Evolutionary conservation across 2,329 filamentous ascomycete species (phyloP).

Genomic region (Phialophora tarda): DNA sequence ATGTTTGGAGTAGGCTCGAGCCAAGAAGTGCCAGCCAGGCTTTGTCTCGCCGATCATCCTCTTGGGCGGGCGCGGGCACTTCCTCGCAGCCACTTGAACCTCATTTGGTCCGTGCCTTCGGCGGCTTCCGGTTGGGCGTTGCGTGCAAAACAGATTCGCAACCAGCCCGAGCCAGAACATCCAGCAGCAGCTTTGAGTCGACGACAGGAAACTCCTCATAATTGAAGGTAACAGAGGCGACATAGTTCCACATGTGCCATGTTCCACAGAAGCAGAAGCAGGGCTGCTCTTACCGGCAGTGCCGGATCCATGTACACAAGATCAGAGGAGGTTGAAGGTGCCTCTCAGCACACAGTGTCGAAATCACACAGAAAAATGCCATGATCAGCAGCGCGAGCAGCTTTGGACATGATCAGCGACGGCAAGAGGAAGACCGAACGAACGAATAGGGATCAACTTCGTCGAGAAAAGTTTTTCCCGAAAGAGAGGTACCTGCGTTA

Average conservation of each 20-base stretch:
- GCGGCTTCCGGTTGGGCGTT: constrained; percentile 2
- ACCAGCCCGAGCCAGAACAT: not conserved
- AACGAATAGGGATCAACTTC: not conserved
- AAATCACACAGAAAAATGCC: not conserved
- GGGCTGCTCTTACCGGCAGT: not conserved
- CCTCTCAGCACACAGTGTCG: not conserved
- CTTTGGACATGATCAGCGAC: not conserved
- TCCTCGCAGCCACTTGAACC: not conserved
- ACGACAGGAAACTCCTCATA: not conserved
- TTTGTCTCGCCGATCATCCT: not conserved
- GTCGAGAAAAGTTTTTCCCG: not conserved
- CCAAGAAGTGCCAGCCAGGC: not conserved
- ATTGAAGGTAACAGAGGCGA: not conserved
- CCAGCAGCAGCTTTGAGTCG: not conserved
- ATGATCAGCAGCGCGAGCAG: not conserved
- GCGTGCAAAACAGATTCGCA: not conserved
- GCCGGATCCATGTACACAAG: not conserved
- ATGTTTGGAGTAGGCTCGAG: not conserved
- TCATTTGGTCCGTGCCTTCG: not conserved
- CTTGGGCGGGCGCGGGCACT: not conserved
- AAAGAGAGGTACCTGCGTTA: not conserved
- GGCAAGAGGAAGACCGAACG: not conserved
- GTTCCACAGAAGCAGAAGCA: not conserved
- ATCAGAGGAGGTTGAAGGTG: not conserved
- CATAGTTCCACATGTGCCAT: not conserved